phyloP scores from a whole-genome alignment of 176 grass and related monocot species.

The Phoenix roebelenii region DNA sequence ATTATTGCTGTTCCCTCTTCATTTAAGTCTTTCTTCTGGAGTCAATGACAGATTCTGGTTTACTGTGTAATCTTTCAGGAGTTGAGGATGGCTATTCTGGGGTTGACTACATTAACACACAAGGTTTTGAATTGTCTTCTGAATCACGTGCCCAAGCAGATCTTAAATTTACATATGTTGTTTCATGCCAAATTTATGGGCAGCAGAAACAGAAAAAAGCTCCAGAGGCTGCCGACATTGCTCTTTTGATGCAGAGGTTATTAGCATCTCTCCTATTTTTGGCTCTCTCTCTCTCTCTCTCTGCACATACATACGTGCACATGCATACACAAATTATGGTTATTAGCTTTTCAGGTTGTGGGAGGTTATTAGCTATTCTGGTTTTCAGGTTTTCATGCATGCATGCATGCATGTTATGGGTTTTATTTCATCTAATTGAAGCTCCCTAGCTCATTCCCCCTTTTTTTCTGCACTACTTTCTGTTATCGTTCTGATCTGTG shows the following conservation, averaged over 20 bases:
- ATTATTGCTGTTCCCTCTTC: slow-evolving; percentile 13
- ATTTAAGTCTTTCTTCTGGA: slow-evolving; percentile 4
- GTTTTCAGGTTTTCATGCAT: too few species aligned
- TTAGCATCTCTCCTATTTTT: not conserved
- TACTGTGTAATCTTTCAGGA: slow-evolving; percentile 36
- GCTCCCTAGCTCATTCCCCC: too few species aligned
- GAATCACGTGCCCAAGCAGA: slow-evolving; percentile 85
- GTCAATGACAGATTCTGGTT: not conserved
- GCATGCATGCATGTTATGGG: too few species aligned
- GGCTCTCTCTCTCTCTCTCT: not conserved
- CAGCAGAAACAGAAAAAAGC: slow-evolving; percentile 88
- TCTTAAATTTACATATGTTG: slow-evolving; percentile 96
- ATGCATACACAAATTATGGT: too few species aligned
- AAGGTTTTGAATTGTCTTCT: slow-evolving; percentile 70
- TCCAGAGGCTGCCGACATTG: slow-evolving; percentile 82
- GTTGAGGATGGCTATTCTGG: slow-evolving; percentile 73
- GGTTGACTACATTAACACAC: slow-evolving; percentile 58
- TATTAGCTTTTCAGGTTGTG: too few species aligned
- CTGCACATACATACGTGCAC: too few species aligned
- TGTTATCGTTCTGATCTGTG: not conserved
- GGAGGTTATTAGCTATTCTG: too few species aligned
- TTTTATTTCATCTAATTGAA: too few species aligned
- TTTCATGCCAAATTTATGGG: slow-evolving; percentile 99
- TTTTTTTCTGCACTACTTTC: not conserved
- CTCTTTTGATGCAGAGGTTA: slow-evolving; percentile 84